phyloP scores from a whole-genome alignment of 176 grass and related monocot species.

The Poa annua region DNA sequence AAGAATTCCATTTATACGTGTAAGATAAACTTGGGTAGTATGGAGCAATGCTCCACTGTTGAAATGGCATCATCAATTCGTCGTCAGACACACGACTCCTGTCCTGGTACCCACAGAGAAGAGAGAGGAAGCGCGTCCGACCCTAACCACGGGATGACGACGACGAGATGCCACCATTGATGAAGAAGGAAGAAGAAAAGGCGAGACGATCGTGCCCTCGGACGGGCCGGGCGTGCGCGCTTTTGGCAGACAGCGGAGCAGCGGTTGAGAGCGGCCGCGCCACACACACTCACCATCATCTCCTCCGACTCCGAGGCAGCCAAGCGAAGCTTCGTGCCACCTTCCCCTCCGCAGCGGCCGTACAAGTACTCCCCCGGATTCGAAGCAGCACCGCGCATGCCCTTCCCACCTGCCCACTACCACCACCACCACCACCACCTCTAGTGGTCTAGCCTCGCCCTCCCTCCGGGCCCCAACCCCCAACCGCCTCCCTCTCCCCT shows the following conservation, averaged over 20 bases:
- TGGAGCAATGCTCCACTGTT: not conserved
- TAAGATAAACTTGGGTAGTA: too few species aligned
- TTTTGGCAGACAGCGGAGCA: slow-evolving; percentile 16
- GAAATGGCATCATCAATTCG: not conserved
- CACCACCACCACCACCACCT: not conserved
- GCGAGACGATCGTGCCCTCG: not conserved
- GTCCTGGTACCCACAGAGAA: not conserved
- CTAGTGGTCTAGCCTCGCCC: not conserved
- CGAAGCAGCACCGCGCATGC: slow-evolving; percentile 24
- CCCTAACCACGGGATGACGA: not conserved
- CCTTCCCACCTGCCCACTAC: slow-evolving; percentile 30
- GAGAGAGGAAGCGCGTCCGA: not conserved
- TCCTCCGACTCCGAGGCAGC: not conserved
- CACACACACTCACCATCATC: not conserved
- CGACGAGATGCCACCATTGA: not conserved
- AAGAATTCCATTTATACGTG: too few species aligned
- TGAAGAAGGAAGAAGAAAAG: not conserved
- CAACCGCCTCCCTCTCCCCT: not conserved
- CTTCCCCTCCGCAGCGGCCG: slow-evolving; percentile 1
- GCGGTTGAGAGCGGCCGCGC: slow-evolving; percentile 34
- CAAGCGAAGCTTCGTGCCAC: slow-evolving; percentile 44
- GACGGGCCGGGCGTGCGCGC: not conserved
- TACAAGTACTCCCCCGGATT: not conserved
- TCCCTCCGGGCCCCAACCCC: not conserved
- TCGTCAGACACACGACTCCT: not conserved